Evolutionary conservation across 176 grass and related monocot species (phyloP).

Genomic region (Ananas comosus): DNA sequence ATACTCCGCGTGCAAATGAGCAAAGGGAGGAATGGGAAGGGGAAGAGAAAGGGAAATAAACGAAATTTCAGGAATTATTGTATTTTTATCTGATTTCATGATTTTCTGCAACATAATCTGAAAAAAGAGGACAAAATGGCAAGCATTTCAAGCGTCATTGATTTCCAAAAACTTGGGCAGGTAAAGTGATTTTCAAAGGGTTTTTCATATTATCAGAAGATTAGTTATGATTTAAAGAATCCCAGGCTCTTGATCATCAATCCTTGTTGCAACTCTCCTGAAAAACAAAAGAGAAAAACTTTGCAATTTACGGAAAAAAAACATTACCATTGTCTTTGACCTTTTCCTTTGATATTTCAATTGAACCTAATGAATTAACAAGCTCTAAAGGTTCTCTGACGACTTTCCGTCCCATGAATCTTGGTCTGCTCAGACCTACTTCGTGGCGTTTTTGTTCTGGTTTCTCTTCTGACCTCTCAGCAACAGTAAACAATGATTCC

Average conservation of each 20-base stretch:
- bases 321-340: conserved; percentile 9
- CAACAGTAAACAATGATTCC: conserved; percentile 65
- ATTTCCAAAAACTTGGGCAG: too few relatives aligned
- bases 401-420: conserved; percentile 39
- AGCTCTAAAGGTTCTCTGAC: conserved; percentile 63
- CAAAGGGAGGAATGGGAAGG: too few relatives aligned
- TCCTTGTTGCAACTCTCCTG: not conserved
- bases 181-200: too few relatives aligned
- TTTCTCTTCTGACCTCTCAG: conserved; percentile 54
- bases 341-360: conserved; percentile 19
- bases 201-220: too few relatives aligned
- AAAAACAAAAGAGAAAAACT: not conserved
- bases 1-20: too few relatives aligned
- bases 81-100: too few relatives aligned
- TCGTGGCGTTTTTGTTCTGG: conserved; percentile 38
- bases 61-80: too few relatives aligned
- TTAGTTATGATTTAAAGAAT: not conserved
- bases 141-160: too few relatives aligned
- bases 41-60: too few relatives aligned
- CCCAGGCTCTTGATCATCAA: not conserved
- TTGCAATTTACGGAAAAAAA: not conserved
- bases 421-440: conserved; percentile 55
- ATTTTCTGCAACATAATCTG: too few relatives aligned
- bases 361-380: conserved; percentile 25
- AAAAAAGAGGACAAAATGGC: too few relatives aligned